A percentile compares a stretch with the other conserved stretches of the same genome.
Conservation (phyloP, 2,329 filamentous ascomycete species). For the Fusarium siculi region DNA sequence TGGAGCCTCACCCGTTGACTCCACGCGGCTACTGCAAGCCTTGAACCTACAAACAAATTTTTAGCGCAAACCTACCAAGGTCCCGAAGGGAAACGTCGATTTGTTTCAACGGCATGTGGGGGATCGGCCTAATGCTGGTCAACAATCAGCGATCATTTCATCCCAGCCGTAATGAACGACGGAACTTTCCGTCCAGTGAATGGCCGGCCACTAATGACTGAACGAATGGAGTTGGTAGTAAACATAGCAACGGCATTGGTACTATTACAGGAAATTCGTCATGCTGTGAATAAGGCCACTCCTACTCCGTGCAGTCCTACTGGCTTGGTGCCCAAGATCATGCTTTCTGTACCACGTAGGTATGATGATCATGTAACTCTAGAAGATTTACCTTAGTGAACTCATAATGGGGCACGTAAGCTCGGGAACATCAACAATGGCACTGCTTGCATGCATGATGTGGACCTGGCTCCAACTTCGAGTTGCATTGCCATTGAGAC, state of each 20-base stretch:
- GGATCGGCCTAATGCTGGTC: neutral
- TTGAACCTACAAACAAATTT: neutral
- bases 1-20: neutral
- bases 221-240: neutral
- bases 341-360: neutral
- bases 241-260: neutral
- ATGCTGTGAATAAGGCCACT: neutral
- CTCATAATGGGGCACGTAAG: neutral
- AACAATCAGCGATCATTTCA: neutral
- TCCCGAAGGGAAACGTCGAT: neutral
- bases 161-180: neutral
- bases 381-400: neutral
- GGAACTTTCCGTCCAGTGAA: neutral
- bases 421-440: neutral
- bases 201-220: neutral
- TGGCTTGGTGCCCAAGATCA: rapidly evolving
- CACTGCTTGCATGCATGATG: neutral
- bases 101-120: neutral
- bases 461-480: neutral
- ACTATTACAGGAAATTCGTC: neutral
- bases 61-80: neutral
- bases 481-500: neutral
- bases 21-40: neutral
- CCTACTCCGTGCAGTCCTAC: neutral
- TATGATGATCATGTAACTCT: neutral